Percentiles rank a stretch among this genome's conserved stretches.
Evolutionary conservation across 768 basidiomycete genomes (phyloP).

Genomic region (Rhodotorula graminis): DNA sequence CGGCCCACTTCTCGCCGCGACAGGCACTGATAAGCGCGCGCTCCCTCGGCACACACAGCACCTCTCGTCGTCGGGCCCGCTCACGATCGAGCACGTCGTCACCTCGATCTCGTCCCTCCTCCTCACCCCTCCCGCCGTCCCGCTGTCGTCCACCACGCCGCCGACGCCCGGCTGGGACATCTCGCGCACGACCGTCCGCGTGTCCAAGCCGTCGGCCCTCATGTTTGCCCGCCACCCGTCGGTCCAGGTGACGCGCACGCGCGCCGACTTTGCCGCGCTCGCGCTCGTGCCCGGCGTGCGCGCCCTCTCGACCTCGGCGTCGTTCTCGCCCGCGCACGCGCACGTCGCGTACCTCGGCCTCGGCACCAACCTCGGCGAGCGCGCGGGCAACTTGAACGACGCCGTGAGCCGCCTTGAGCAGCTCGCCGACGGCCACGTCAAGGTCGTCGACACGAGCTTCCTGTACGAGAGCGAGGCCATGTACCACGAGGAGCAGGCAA

Average conservation of each 20-base stretch:
- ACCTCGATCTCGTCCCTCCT: slow-evolving; percentile 56
- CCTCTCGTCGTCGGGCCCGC: slow-evolving; percentile 12
- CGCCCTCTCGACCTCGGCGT: neutral
- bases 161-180: slow-evolving; percentile 18
- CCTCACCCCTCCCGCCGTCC: slow-evolving; percentile 7
- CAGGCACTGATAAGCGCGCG: neutral
- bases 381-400: slow-evolving; percentile 71
- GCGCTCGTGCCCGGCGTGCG: slow-evolving; percentile 2
- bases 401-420: slow-evolving; percentile 69
- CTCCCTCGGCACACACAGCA: slow-evolving; percentile 9
- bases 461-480: slow-evolving; percentile 91
- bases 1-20: no score
- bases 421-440: slow-evolving; percentile 46
- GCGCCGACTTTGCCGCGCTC: slow-evolving; percentile 40
- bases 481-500: slow-evolving; percentile 87
- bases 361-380: slow-evolving; percentile 86
- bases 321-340: neutral
- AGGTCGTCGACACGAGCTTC: slow-evolving; percentile 72
- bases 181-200: slow-evolving; percentile 54
- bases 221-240: slow-evolving; percentile 63
- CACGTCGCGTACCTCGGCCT: slow-evolving; percentile 66
- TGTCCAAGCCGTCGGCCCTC: slow-evolving; percentile 68
- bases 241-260: slow-evolving; percentile 57
- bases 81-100: slow-evolving; percentile 66
- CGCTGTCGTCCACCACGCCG: no score